Evolutionary conservation across 75 land plant genomes (phyloP), one percentile per base, ranked within the genome.

Genomic region (Picea glauca): DNA sequence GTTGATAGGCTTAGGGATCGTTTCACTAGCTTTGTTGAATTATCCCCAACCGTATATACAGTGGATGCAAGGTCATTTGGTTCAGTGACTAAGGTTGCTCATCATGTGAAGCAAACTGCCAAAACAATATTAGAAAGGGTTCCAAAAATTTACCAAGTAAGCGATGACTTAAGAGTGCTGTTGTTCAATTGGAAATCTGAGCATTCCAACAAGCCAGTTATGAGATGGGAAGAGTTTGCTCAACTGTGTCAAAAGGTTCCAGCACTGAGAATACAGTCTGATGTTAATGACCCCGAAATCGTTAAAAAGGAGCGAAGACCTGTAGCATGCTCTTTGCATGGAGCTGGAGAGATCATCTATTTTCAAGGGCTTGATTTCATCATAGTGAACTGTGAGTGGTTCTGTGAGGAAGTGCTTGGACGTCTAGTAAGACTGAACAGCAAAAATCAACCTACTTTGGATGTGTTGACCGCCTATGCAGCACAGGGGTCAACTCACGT

Each of bases 371-470:
- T 90, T 11, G 96, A 87, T 12, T 88, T 93, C 66, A 56, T 93
- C 17, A 84, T 93, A 60, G 72, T 91, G 38, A 91, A 93, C 62
- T 87, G 86, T 79, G 93, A 89, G 66, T 93, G 95, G 95, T 93
- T 93, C 61, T 89, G 87, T 68, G 81, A 89, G 15, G 92, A 92
- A 23, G 88, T 93, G 14, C 84, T 93, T 62, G 82, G 90, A 38
- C 83, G 75, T 35, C 85, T 92, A 2, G 63, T 82, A 40, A 87
- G 77, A 72, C 62, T 90, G 46, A 83, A 79, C 23, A 73, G 46
- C 15, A 62, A 35, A 64, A 87, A 57, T 76, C 82, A 74, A 50
- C 64, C 33, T 30, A 20, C 76, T 33, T 31, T 59, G 15, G 82
- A 81, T n/a, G n/a, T 26, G 26, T 26, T 26, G 26, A 26, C 26